Conservation (phyloP, 1,284 basidiomycete species). For the Violaceomyces palustris region DNA sequence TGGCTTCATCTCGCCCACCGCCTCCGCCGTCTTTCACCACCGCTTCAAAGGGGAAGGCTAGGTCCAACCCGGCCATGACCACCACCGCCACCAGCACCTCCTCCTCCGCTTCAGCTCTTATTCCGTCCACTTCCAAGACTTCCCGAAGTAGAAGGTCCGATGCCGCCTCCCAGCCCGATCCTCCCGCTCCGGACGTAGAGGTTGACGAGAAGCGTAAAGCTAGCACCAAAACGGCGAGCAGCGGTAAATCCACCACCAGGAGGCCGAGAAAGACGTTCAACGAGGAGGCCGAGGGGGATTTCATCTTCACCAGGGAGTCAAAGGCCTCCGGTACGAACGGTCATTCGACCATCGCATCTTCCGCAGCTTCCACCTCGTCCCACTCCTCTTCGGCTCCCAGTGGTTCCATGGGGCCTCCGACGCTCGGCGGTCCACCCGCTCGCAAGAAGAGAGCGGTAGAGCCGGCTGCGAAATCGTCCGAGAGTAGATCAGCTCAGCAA, state of each 20-base stretch:
- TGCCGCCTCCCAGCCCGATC: too few species aligned
- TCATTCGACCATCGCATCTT: conserved; percentile 4
- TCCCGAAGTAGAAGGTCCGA: conserved; percentile 6
- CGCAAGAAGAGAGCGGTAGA: conserved; percentile 8
- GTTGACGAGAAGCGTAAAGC: conserved; percentile 9
- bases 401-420: not conserved
- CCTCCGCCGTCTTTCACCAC: too few species aligned
- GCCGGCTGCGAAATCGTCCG: not conserved
- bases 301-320: conserved; percentile 27
- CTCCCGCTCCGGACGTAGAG: too few species aligned
- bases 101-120: conserved; percentile 7
- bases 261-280: not conserved
- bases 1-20: too few species aligned
- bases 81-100: too few species aligned
- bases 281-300: conserved; percentile 27
- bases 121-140: conserved; percentile 4
- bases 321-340: conserved; percentile 2
- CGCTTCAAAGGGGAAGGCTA: too few species aligned
- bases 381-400: not conserved
- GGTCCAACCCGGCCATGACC: too few species aligned
- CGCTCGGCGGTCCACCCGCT: not conserved
- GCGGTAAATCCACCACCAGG: not conserved
- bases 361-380: not conserved
- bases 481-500: not conserved
- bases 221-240: not conserved